phyloP scores from a whole-genome alignment of 768 basidiomycete species.

The Boletus sensibilis region DNA sequence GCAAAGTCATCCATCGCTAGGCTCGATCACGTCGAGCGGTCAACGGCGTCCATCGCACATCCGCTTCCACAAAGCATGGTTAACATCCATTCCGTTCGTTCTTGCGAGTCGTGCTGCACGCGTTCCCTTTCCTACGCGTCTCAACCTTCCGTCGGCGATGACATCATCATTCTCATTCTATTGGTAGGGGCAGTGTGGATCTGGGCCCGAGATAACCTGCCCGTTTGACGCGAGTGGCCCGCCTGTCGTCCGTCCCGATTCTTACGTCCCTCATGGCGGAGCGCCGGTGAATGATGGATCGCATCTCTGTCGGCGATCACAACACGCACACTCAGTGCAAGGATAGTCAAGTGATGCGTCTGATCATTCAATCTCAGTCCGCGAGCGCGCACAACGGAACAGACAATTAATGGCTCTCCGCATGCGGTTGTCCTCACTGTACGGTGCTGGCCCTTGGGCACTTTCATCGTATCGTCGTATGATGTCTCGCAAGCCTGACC shows the following conservation, averaged over 20 bases:
- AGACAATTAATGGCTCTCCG: not conserved
- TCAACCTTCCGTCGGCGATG: not conserved
- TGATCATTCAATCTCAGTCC: slow-evolving; percentile 9
- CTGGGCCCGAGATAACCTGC: not conserved
- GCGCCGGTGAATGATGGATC: not conserved
- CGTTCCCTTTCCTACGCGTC: not conserved
- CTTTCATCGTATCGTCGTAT: not conserved
- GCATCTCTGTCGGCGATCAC: slow-evolving; percentile 21
- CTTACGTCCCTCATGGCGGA: slow-evolving; percentile 13
- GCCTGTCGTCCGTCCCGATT: slow-evolving; percentile 1
- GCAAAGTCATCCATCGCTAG: slow-evolving; percentile 1
- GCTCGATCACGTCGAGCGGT: slow-evolving; percentile 2
- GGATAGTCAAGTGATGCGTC: not conserved
- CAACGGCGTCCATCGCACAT: not conserved
- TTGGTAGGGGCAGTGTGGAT: not conserved
- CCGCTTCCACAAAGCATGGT: slow-evolving; percentile 4
- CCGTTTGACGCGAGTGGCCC: slow-evolving; percentile 1
- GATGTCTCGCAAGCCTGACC: not conserved
- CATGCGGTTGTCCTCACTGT: slow-evolving; percentile 1
- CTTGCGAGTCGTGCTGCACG: not conserved
- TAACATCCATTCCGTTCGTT: not conserved
- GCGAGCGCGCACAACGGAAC: not conserved
- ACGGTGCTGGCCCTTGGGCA: not conserved
- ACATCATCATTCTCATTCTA: not conserved
- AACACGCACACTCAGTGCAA: slow-evolving; percentile 10